Percentiles rank a stretch among this genome's conserved stretches.
phyloP scores from a whole-genome alignment of 192 early-diverging fungal genomes.

The Spizellomyces sp. region DNA sequence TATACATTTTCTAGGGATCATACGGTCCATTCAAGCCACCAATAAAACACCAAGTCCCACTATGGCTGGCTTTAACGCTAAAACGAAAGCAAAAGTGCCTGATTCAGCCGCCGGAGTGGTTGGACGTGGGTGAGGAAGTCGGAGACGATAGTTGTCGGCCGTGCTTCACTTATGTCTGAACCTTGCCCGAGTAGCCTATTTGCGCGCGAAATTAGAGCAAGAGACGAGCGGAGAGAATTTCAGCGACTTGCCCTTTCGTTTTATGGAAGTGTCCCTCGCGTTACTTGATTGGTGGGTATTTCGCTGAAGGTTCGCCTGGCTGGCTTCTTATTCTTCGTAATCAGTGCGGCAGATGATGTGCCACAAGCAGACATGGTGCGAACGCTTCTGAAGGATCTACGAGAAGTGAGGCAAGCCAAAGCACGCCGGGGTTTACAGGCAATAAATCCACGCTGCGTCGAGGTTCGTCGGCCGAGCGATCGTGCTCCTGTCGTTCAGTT shows the following conservation, averaged over 20 bases:
- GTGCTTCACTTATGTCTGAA: background rate
- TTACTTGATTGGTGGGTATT: constrained; percentile 68
- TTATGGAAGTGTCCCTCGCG: constrained; percentile 80
- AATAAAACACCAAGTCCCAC: constrained; percentile 70
- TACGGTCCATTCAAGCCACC: constrained; percentile 83
- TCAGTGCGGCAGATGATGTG: constrained; percentile 82
- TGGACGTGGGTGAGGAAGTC: constrained; percentile 62
- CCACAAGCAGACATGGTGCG: constrained; percentile 70
- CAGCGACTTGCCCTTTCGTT: constrained; percentile 73
- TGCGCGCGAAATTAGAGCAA: constrained; percentile 62
- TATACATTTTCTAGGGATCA: constrained; percentile 54
- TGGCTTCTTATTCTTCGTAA: background rate
- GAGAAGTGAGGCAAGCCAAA: constrained; percentile 83
- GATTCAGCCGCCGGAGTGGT: constrained; percentile 81
- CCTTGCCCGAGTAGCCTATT: constrained; percentile 49
- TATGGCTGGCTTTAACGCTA: constrained; percentile 86
- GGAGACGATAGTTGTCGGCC: background rate
- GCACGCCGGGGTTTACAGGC: constrained; percentile 67
- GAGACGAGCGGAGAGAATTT: constrained; percentile 69
- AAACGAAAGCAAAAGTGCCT: constrained; percentile 82
- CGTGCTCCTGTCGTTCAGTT: background rate
- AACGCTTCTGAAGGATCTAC: constrained; percentile 79
- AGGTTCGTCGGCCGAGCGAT: constrained; percentile 47
- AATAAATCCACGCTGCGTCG: constrained; percentile 69
- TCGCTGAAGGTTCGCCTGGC: background rate